Conservation (phyloP, 495 filamentous ascomycete species). For the Penicillium paxilli region DNA sequence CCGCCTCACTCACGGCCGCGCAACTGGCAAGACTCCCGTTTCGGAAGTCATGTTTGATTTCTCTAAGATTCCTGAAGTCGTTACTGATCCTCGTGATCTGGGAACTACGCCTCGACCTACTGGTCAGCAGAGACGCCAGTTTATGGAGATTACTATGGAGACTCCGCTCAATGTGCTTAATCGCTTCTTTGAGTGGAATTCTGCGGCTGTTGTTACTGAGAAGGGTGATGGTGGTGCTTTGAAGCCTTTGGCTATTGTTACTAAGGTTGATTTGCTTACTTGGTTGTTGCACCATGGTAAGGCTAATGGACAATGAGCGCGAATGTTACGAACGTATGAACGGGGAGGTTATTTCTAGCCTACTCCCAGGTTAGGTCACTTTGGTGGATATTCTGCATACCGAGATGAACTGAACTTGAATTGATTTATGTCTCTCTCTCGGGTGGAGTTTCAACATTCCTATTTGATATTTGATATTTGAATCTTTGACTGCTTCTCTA, state of each 20-base stretch:
- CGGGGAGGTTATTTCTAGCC: too few relatives aligned
- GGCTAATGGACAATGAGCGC: conserved; percentile 9
- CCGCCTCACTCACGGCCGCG: conserved; percentile 80
- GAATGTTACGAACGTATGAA: conserved; percentile 2
- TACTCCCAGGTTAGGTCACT: too few relatives aligned
- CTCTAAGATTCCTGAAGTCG: conserved; percentile 75
- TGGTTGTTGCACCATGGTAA: conserved; percentile 79
- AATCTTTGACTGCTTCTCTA: neutral
- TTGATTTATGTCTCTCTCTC: conserved; percentile 2
- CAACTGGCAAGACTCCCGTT: conserved; percentile 68
- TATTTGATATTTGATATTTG: neutral
- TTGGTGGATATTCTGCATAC: conserved; percentile 10
- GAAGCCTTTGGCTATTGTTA: conserved; percentile 87
- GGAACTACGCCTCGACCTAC: conserved; percentile 23
- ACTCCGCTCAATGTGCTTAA: conserved; percentile 81
- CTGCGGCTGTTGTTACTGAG: conserved; percentile 90
- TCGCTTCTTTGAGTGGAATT: conserved; percentile 97
- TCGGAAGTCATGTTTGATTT: conserved; percentile 97
- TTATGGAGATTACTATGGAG: conserved; percentile 90
- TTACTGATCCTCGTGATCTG: conserved; percentile 77
- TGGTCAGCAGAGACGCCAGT: conserved; percentile 56
- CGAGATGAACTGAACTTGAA: neutral
- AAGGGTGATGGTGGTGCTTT: conserved; percentile 54
- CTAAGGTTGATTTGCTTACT: conserved; percentile 93
- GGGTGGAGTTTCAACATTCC: conserved; percentile 27